Evolutionary conservation across 768 basidiomycete species (phyloP), one percentile per base, ranked within the genome.

Genomic region (Rhizopogon salebrosus): DNA sequence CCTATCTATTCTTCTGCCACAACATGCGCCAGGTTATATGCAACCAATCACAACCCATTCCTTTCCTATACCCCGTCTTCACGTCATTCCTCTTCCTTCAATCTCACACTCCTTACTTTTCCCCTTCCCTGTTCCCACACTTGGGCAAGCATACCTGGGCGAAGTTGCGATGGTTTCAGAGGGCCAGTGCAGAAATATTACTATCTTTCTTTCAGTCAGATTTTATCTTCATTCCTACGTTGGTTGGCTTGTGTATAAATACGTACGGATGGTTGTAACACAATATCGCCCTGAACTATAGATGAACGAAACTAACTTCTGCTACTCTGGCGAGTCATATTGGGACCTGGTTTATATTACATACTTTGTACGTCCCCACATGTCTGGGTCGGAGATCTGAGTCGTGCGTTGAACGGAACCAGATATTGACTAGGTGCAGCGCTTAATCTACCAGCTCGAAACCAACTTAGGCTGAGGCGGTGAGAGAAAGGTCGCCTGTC

Each of bases 221-320:
- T 63, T 59, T 59, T 70, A 63, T 64, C 63, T 54, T 61, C 63
- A 64, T 56, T 60, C 35, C 63, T 57, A 60, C 64, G 70, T 70
- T 60, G 57, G 62, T 60, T 55, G 59, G 54, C 53, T 60, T 62
- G 58, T 74, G 72, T 73, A 73, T 58, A 70, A 68, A 60, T 71
- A 73, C 59, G 62, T 67, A 51, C 43, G 67, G 69, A 67, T 62
- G 68, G 69, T 67, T 72, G 69, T 70, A 69, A 70, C 61, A 65
- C 56, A 54, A 46, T 36, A 64, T 67, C 58, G 62, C 64, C 71
- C 49, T 57, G 64, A 62, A 58, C 43, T 58, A 66, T 70, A 70
- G 70, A 70, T 54, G 41, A 60, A 60, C 60, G 14, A 61, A 57
- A 60, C 45, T 60, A 43, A 56, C 40, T 57, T 26, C 41, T 37